Conservation (phyloP, 345 rosid species). For the Hypericum perforatum region DNA sequence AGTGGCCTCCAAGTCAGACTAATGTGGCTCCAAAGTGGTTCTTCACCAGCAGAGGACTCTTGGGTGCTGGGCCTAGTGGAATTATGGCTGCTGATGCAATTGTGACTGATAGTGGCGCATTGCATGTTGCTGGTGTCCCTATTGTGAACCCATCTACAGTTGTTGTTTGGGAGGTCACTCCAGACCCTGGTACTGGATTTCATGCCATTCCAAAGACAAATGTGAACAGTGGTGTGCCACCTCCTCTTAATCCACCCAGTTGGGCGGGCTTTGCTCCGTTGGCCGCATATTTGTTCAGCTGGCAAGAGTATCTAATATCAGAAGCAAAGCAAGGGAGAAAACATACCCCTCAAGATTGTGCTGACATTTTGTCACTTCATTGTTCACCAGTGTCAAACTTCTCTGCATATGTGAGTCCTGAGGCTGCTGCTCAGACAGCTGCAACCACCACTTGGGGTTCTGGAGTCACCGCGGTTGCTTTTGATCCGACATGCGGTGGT, state of each 20-base stretch:
- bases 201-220: slow-evolving; percentile 62
- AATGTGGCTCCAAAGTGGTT: slow-evolving; percentile 70
- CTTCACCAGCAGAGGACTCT: slow-evolving; percentile 88
- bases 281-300: slow-evolving; percentile 89
- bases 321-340: slow-evolving; percentile 71
- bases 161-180: slow-evolving; percentile 99
- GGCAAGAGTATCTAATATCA: slow-evolving; percentile 89
- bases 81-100: slow-evolving; percentile 99
- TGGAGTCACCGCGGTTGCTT: slow-evolving; percentile 98
- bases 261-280: slow-evolving; percentile 98
- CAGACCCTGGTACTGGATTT: slow-evolving; percentile 91
- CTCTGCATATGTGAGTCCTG: slow-evolving; percentile 98
- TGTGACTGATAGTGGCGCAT: slow-evolving; percentile 88
- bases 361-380: slow-evolving; percentile 59
- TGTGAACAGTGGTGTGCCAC: slow-evolving; percentile 59
- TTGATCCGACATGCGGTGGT: slow-evolving; percentile 98
- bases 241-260: slow-evolving; percentile 74
- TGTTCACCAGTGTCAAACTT: slow-evolving; percentile 98
- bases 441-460: slow-evolving; percentile 99
- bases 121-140: slow-evolving; percentile 99
- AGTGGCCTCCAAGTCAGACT: slow-evolving; percentile 83
- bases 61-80: slow-evolving; percentile 99
- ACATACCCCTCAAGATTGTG: slow-evolving; percentile 52
- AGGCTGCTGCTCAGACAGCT: slow-evolving; percentile 93
- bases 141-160: slow-evolving; percentile 97